Base-by-base conservation (phyloP, 2,329 filamentous ascomycete genomes). In the Trichothecium sympodiale region DNA sequence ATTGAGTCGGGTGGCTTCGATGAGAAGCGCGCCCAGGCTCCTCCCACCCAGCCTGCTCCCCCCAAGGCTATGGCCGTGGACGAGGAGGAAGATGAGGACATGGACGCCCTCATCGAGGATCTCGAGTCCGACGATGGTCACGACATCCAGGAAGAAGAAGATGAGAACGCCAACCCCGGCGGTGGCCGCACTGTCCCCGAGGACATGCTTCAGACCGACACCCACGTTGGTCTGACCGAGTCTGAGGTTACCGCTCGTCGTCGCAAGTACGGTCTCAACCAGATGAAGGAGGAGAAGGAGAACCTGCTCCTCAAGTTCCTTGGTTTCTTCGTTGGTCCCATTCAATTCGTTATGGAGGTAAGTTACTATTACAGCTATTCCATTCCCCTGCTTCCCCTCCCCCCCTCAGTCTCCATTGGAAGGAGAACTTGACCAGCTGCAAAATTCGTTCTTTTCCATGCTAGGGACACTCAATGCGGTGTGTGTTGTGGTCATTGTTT, bases 291-390 rank as follows among this genome's bases (percentile, higher is more conserved):
- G 63, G 83, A 89, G 66, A 87, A 86, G 64, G 81, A 87, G 62
- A 93, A 88, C 53, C 52, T 87, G 39, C 61, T 88, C 41, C 70
- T 91, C 52, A 91, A 93, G 68, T 93, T 94, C 61, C 60, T 77
- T 51, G 69, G 72, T 49, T 91, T 83, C 66, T 93, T 93, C 59
- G 67, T 91, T 38, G 87, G 87, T 46, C 87, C 87, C 17, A 89
- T 94, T 46, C 86, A 93, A 58, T 89, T 89, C 61, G 86, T 94
- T 56, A 94, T 94, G 86, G 83, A 89, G 77, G 81, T 80, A 58
- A 54, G 74, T 60, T 17, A 37, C 38, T 20, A 23, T 36, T 31
- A 35, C 36, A 41, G 27, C 33, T 18, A 38, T 29, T 33, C 27
- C 17, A 29, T 25, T 25, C 20, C 20, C 20, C 20, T 25, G 20